Evolutionary conservation across 2,329 filamentous ascomycete genomes (phyloP), one percentile per base, ranked within the genome.

Genomic region (Didymella glomerata): DNA sequence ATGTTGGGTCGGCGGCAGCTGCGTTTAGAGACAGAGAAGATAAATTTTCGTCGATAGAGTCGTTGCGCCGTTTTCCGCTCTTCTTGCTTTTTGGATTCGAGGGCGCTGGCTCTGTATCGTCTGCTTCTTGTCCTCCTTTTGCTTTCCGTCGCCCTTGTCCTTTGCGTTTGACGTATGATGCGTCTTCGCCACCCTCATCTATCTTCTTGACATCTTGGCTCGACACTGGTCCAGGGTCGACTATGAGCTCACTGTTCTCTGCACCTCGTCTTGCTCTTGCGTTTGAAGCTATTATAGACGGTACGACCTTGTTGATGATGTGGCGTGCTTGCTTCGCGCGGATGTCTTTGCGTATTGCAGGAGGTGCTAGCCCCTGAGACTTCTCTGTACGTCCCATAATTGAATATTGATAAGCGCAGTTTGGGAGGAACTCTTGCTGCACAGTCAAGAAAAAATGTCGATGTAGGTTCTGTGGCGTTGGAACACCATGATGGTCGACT

Each of bases 221-320:
- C 24, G n/a, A 44, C 2, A 34, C 56, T 60, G 66, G 46, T 53
- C 59, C 49, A 40, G 80, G 80, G 54, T 82, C 75, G 47, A 70
- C 69, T 22, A 82, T 76, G 32, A 88, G 74, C 63, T 86, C 82
- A 1, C 83, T 81, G 0, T 77, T 72, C 1, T 86, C 81, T 28
- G 84, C 76, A 1, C 86, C 86, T 44, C 78, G 78, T n/a, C 81
- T 81, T 0, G 86, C 86, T 48, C 85, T 81, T 14, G 84, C 77
- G 63, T 85, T 83, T 2, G 82, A 79, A 0, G 79, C 74, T 2
- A 88, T 75, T 9, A 88, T 75, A 0, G 83, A 77, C 1, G 87
- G 87, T 11, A 89, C 83, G n/a, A 81, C 78, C 66, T 84, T 84
- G 72, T 88, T 87, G 59, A 88, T 73, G 2, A 86, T 87, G 9